Evolutionary conservation across 208 protist species (phyloP), one percentile per base, ranked within the genome.

Genomic region (Leptomonas pyrrhocoris): DNA sequence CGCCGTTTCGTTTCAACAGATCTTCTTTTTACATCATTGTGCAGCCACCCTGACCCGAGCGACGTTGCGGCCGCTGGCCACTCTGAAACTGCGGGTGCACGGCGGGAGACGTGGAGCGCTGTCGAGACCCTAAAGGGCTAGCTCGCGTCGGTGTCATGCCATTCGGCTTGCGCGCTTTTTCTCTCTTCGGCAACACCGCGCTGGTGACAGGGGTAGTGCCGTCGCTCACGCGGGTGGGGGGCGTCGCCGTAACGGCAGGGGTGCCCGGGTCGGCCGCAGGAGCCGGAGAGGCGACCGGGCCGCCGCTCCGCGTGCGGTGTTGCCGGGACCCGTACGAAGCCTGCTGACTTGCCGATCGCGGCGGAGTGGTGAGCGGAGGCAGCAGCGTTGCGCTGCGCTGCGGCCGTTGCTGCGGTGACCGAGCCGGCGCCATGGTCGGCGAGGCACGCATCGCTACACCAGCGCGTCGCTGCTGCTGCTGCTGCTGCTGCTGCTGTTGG

Each of bases 401-500:
- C 28, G 58, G 43, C 15, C 43, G 58, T 43, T 42, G 34, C 59
- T 65, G 45, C 30, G 43, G 59, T 12, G 59, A 65, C 30, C 45
- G 45, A 1, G 45, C 31, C 43, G 59, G 46, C 31, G 59, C 54
- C 45, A 30, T 2, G 11, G 27, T 38, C 25, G 27, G 42, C n/a
- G 59, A 65, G 5, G 27, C 45, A 21, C 59, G 43, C 11, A n/a
- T 65, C 11, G 59, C 43, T 23, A 21, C 25, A 16, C 9, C 43
- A 18, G 58, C 43, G 30, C 58, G 11, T 9, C 45, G 40, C 53
- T 31, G 50, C 60, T 72, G 40, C 31, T 60, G 60, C 36, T 36
- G 50, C 50, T 62, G 30, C 12, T 51, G 38, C 65, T 50, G 55
- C 45, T 69, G 48, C 16, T 68, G 63, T 25, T 62, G 75, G 40